These are phyloP conservation scores for Tuber melanosporum DNA, from an alignment of 495 filamentous ascomycete genomes.

Conservation along the genomic window DNA sequence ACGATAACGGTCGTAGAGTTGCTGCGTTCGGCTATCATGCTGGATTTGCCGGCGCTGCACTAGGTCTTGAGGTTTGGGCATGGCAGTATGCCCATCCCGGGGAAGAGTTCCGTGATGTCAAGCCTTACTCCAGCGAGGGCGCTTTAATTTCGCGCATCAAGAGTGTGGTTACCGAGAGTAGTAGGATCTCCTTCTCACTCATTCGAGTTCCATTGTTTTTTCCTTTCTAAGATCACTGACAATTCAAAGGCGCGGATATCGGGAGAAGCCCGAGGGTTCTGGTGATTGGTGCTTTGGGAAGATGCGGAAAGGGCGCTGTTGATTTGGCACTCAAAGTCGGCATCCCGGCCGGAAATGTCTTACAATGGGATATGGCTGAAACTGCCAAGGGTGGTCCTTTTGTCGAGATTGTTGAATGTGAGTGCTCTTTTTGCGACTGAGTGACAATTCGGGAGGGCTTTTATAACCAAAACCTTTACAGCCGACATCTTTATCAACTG, in stretches of 20 bases:
- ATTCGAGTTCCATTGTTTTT: neutral
- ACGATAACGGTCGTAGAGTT: slow-evolving; percentile 69
- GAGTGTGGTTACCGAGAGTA: slow-evolving; percentile 55
- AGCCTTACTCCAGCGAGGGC: slow-evolving; percentile 68
- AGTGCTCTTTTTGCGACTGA: slow-evolving; percentile 5
- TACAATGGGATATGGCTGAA: slow-evolving; percentile 92
- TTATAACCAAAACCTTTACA: slow-evolving; percentile 10
- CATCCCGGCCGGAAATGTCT: slow-evolving; percentile 62
- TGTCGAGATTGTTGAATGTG: slow-evolving; percentile 68
- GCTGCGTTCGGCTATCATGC: slow-evolving; percentile 74
- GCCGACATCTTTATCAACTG: slow-evolving; percentile 81
- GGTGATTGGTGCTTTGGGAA: slow-evolving; percentile 65
- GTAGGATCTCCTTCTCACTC: slow-evolving; percentile 42
- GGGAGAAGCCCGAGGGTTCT: slow-evolving; percentile 52
- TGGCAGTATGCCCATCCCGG: slow-evolving; percentile 69
- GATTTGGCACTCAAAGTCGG: slow-evolving; percentile 71
- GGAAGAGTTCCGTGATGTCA: slow-evolving; percentile 60
- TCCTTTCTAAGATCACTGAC: slow-evolving; percentile 4
- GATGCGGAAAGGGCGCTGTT: slow-evolving; percentile 81
- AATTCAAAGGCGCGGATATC: slow-evolving; percentile 38
- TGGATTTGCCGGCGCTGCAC: slow-evolving; percentile 72
- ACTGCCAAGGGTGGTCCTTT: slow-evolving; percentile 81
- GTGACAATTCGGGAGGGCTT: slow-evolving; percentile 29
- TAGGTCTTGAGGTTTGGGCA: slow-evolving; percentile 83
- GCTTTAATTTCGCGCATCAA: slow-evolving; percentile 68